Evolutionary conservation across 2,329 filamentous ascomycete genomes (phyloP), one percentile per base, ranked within the genome.

Genomic region (Myrmaecium sp.): DNA sequence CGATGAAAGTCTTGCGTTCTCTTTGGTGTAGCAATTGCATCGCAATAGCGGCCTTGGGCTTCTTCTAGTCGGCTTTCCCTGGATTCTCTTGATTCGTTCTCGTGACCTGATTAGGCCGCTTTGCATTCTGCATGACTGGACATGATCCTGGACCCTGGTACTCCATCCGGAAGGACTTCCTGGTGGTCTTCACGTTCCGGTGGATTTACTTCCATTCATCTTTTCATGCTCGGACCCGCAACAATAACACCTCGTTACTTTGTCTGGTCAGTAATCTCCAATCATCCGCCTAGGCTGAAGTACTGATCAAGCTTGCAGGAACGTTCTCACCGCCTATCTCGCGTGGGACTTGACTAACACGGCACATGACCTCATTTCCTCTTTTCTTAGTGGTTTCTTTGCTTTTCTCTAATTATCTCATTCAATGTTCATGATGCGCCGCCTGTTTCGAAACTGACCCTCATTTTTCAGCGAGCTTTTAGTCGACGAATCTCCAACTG

Each of bases 401-500:
- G 16, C 8, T 16, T 32, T 26, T 29, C 23, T 27, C 27, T 33
- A 24, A 13, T 33, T 35, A 12, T 13, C 8, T 20, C 18, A n/a
- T 17, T 21, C n/a, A 8, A 8, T 20, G 5, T 20, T 27, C 15
- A 11, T 8, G 18, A 11, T 20, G 11, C 18, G 11, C 13, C 17
- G 5, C 14, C 33, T 26, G 18, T 22, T 23, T 24, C 21, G 23
- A 32, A 29, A 52, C 49, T 52, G 45, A 52, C 46, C 44, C 36
- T 40, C 37, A 12, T 30, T 30, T 33, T 41, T 39, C 42, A 54
- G 51, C 49, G 46, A 49, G 38, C 47, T 44, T 42, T 43, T 40
- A 42, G 50, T 49, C 40, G 48, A 52, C 36, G 36, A 44, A 30
- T 43, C 39, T 36, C 32, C 38, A 15, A 29, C 29, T 36, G 44